Evolutionary conservation across 2,329 filamentous ascomycete genomes (phyloP).

Genomic region (Ceratocystis colombiana): DNA sequence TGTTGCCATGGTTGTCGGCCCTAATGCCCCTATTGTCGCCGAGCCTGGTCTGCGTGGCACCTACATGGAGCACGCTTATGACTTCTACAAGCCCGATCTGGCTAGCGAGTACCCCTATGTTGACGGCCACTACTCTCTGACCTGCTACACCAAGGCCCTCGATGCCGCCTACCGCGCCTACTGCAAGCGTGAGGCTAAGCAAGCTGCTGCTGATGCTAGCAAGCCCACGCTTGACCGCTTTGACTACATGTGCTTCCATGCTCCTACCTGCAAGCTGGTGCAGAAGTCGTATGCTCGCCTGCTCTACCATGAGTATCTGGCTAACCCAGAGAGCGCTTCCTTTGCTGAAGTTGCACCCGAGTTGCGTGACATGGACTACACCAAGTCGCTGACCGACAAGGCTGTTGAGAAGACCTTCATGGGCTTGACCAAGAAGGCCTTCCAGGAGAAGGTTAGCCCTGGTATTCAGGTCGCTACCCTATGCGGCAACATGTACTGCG

Average conservation of each 20-base stretch:
- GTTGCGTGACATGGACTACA: constrained; percentile 67
- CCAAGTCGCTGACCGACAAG: constrained; percentile 71
- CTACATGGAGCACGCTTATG: constrained; percentile 76
- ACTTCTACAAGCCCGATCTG: constrained; percentile 84
- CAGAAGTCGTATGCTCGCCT: constrained; percentile 75
- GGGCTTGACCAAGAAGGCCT: constrained; percentile 72
- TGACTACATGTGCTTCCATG: constrained; percentile 74
- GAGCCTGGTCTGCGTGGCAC: constrained; percentile 70
- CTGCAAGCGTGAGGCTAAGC: constrained; percentile 58
- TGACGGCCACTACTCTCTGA: constrained; percentile 72
- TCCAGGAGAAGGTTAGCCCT: constrained; percentile 65
- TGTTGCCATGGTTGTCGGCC: constrained; percentile 69
- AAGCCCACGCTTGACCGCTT: constrained; percentile 68
- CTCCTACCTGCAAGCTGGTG: constrained; percentile 79
- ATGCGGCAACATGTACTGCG: constrained; percentile 60
- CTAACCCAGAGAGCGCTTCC: constrained; percentile 53
- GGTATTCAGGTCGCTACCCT: constrained; percentile 66
- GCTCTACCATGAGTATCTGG: constrained; percentile 76
- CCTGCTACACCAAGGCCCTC: constrained; percentile 71
- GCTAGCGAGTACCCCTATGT: constrained; percentile 81
- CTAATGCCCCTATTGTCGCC: constrained; percentile 63
- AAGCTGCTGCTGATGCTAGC: constrained; percentile 37
- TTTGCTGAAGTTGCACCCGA: constrained; percentile 69
- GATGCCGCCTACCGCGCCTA: constrained; percentile 75
- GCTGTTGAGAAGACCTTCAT: constrained; percentile 80